These are phyloP conservation scores for Aspergillus chevalieri DNA, from an alignment of 2,329 filamentous ascomycete genomes.

Conservation along the genomic window DNA sequence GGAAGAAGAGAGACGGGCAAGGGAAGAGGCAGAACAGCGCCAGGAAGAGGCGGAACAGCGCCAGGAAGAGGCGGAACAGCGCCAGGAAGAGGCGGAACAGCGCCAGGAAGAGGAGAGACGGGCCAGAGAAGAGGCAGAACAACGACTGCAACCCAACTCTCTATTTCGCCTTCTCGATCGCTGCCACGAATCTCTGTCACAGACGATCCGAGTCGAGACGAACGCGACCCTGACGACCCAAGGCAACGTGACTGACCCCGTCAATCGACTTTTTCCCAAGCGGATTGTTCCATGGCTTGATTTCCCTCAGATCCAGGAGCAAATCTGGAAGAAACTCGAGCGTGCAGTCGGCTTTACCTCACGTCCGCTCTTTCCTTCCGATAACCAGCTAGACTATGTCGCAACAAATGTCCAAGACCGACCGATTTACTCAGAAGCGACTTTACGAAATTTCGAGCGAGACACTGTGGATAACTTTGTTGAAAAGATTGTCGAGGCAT, in stretches of 20 bases:
- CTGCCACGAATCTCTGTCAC: conserved; percentile 16
- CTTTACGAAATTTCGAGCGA: conserved; percentile 6
- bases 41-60: conserved; percentile 4
- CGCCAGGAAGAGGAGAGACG: background rate
- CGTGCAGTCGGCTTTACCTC: conserved; percentile 10
- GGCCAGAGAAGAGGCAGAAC: conserved; percentile 12
- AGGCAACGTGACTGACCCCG: conserved; percentile 15
- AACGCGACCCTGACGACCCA: conserved; percentile 18
- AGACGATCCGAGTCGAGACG: conserved; percentile 17
- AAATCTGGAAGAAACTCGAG: conserved; percentile 17
- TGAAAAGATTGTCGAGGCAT: conserved; percentile 3
- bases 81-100: conserved; percentile 12
- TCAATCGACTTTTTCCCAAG: conserved; percentile 14
- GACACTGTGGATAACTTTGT: conserved; percentile 20
- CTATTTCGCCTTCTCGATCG: conserved; percentile 17
- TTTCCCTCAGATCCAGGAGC: conserved; percentile 19
- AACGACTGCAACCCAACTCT: conserved; percentile 12
- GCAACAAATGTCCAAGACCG: conserved; percentile 7
- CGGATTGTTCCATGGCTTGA: conserved; percentile 16
- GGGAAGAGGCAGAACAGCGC: background rate
- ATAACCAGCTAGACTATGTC: conserved; percentile 13
- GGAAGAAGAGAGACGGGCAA: conserved; percentile 2
- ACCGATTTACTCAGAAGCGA: conserved; percentile 19
- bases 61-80: no score
- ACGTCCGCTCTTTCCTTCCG: conserved; percentile 12